These are phyloP conservation scores for Mallotus japonicus DNA, from an alignment of 441 rosid genomes.

Conservation along the genomic window DNA sequence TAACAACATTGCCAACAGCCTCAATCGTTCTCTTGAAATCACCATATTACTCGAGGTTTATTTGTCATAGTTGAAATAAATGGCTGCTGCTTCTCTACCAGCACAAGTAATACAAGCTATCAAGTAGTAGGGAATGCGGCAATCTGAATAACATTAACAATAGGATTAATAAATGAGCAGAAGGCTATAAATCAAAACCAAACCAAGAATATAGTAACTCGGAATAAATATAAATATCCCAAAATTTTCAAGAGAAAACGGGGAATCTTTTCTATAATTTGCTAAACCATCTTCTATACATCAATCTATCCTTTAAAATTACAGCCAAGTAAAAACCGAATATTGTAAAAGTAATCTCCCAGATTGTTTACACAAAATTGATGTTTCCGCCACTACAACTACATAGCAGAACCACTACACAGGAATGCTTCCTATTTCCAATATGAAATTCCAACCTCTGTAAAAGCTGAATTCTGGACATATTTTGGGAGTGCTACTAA, in stretches of 20 bases:
- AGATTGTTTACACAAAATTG: constrained; percentile 17
- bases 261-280: not conserved
- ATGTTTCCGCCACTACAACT: constrained; percentile 1
- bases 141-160: too few species aligned
- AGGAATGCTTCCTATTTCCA: not conserved
- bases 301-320: not conserved
- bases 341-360: not conserved
- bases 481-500: too few species aligned
- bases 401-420: constrained; percentile 17
- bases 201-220: too few species aligned
- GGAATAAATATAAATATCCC: too few species aligned
- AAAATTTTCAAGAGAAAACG: too few species aligned
- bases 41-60: not conserved
- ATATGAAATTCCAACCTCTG: not conserved
- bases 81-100: too few species aligned
- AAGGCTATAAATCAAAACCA: too few species aligned
- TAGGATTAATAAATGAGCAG: too few species aligned
- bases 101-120: not conserved
- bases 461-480: not conserved
- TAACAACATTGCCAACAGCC: not conserved
- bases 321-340: not conserved
- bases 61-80: too few species aligned
- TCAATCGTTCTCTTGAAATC: not conserved
- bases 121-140: too few species aligned
- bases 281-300: not conserved